A percentile compares a stretch with the other conserved stretches of the same genome.
These are phyloP conservation scores for Solanum dulcamara DNA, from an alignment of 257 asterid species.

Conservation along the genomic window DNA sequence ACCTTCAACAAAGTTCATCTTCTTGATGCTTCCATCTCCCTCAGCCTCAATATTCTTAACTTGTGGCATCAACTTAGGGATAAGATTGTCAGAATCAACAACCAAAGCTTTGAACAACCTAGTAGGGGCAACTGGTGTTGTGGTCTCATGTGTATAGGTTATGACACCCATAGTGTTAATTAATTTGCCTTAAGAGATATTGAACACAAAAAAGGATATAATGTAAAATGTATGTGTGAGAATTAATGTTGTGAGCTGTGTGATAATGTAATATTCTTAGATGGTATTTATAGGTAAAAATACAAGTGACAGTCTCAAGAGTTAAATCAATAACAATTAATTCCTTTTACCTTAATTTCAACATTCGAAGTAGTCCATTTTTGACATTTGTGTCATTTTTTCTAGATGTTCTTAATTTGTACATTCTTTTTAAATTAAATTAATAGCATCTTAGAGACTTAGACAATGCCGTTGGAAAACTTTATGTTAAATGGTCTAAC, in stretches of 20 bases:
- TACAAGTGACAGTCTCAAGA: not conserved
- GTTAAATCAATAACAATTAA: not conserved
- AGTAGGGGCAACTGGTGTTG: slow-evolving; percentile 12
- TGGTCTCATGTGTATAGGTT: slow-evolving; percentile 6
- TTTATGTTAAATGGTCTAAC: not conserved
- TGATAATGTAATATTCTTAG: not conserved
- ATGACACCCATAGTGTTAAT: slow-evolving; percentile 9
- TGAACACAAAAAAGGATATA: not conserved
- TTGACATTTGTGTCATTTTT: not conserved
- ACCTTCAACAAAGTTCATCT: slow-evolving; percentile 23
- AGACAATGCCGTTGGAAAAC: not conserved
- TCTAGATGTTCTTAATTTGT: not conserved
- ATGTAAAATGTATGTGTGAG: not conserved
- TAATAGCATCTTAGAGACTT: not conserved
- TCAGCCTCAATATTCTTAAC: slow-evolving; percentile 16
- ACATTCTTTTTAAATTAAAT: not conserved
- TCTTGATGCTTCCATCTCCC: slow-evolving; percentile 24
- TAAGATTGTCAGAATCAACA: slow-evolving; percentile 15
- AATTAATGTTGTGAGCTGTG: not conserved
- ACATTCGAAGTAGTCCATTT: not conserved
- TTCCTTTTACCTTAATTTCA: not conserved
- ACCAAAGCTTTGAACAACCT: slow-evolving; percentile 28
- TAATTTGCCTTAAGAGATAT: not conserved
- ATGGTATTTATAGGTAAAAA: not conserved
- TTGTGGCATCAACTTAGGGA: slow-evolving; percentile 23